Conservation (phyloP, 164 flowering plant genomes). For the Taxillus chinensis region DNA sequence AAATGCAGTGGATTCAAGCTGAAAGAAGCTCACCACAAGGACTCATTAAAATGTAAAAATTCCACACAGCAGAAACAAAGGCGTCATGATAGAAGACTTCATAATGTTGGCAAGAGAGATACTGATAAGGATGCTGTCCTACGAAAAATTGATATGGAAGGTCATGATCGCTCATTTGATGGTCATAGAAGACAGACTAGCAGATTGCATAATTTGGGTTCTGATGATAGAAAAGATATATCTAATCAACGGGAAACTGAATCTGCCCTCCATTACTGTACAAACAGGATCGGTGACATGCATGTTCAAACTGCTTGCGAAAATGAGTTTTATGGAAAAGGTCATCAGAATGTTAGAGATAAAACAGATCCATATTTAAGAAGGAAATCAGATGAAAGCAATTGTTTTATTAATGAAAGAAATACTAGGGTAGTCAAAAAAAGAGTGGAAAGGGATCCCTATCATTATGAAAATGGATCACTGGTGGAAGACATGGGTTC, state of each 20-base stretch:
- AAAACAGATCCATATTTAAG: constrained; percentile 12
- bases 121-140: constrained; percentile 12
- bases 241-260: constrained; percentile 16
- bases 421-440: constrained; percentile 9
- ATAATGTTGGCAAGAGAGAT: constrained; percentile 8
- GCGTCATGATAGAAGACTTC: constrained; percentile 7
- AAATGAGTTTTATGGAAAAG: constrained; percentile 12
- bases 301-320: constrained; percentile 9
- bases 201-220: constrained; percentile 10
- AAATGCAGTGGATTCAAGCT: constrained; percentile 9
- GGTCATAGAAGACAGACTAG: constrained; percentile 12
- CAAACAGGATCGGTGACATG: constrained; percentile 13
- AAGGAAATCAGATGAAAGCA: constrained; percentile 18
- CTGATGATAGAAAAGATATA: constrained; percentile 15
- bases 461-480: constrained; percentile 13
- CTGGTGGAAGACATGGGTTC: constrained; percentile 5
- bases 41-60: constrained; percentile 10
- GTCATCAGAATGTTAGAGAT: constrained; percentile 12
- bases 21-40: constrained; percentile 9
- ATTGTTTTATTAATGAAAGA: constrained; percentile 14
- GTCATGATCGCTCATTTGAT: constrained; percentile 6
- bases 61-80: constrained; percentile 9
- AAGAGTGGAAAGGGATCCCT: constrained; percentile 12
- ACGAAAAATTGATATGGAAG: constrained; percentile 9
- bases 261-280: constrained; percentile 6